These are phyloP conservation scores for Volvox africanus DNA, from an alignment of 139 green algal genomes.

Conservation along the genomic window DNA sequence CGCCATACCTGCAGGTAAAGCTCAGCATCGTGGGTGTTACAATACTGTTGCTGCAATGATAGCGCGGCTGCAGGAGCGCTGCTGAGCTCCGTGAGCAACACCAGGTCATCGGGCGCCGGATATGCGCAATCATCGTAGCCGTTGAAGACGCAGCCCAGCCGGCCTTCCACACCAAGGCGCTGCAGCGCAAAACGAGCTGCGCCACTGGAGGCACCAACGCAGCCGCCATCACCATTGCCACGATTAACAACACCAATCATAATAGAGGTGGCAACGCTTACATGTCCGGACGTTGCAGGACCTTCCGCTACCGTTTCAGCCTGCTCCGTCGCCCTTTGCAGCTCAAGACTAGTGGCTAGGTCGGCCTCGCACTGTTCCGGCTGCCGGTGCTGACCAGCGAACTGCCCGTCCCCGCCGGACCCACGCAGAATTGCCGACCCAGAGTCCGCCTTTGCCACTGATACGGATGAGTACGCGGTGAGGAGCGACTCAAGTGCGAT, in stretches of 20 bases:
- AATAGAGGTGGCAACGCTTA: no score
- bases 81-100: constrained; percentile 22
- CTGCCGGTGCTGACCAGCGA: no score
- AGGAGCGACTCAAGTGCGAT: background rate
- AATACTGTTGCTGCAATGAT: constrained; percentile 39
- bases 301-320: no score
- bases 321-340: no score
- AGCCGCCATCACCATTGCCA: no score
- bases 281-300: no score
- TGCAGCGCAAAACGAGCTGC: constrained; percentile 19
- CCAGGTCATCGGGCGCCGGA: background rate
- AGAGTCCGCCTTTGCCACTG: background rate
- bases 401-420: no score
- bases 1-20: background rate
- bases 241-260: no score
- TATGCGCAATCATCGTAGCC: background rate
- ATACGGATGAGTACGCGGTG: background rate
- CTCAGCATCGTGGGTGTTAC: background rate
- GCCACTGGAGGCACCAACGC: background rate
- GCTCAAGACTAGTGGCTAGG: no score
- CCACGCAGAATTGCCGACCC: no score
- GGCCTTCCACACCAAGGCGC: background rate
- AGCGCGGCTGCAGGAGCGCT: background rate
- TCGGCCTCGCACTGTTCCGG: no score
- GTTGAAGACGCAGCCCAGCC: background rate